Percentiles rank a stretch among this genome's conserved stretches.
Evolutionary conservation across 1,284 basidiomycete species (phyloP).

Genomic region (Trichosporon faecale): DNA sequence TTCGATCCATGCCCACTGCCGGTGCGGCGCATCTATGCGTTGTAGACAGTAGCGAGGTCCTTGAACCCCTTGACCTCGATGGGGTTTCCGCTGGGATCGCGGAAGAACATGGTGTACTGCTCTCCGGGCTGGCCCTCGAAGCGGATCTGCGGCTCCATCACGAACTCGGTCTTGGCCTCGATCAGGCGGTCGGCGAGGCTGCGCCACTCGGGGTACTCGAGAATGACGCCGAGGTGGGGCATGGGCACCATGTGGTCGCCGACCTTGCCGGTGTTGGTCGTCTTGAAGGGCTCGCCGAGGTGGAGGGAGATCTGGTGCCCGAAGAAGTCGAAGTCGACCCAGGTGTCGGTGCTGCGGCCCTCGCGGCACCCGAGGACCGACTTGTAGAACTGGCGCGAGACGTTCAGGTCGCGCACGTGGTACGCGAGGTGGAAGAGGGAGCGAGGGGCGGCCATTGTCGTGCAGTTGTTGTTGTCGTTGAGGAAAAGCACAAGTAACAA

Average conservation of each 20-base stretch:
- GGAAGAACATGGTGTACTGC: slow-evolving; percentile 30
- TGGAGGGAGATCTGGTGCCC: slow-evolving; percentile 27
- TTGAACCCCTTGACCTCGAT: slow-evolving; percentile 29
- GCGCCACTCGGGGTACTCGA: slow-evolving; percentile 23
- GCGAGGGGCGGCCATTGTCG: slow-evolving; percentile 10
- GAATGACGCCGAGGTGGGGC: slow-evolving; percentile 27
- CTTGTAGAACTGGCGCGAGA: slow-evolving; percentile 22
- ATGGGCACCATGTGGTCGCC: slow-evolving; percentile 29
- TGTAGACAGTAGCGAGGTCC: slow-evolving; percentile 22
- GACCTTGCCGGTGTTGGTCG: slow-evolving; percentile 25
- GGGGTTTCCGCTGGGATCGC: slow-evolving; percentile 25
- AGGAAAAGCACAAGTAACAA: not conserved
- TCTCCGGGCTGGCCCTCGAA: slow-evolving; percentile 26
- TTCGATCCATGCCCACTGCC: not conserved
- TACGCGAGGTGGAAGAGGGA: slow-evolving; percentile 27
- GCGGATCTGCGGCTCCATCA: slow-evolving; percentile 26
- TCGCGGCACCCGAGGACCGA: slow-evolving; percentile 23
- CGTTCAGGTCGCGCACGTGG: slow-evolving; percentile 23
- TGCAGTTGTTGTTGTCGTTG: not conserved
- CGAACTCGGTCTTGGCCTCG: slow-evolving; percentile 22
- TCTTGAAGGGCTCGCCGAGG: slow-evolving; percentile 25
- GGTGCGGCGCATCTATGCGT: too few relatives aligned
- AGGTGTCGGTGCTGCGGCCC: slow-evolving; percentile 24
- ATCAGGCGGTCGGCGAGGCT: slow-evolving; percentile 18
- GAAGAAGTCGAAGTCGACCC: slow-evolving; percentile 29